Conservation (phyloP, 805 yeast species). For the Zygoascus tannicola region DNA sequence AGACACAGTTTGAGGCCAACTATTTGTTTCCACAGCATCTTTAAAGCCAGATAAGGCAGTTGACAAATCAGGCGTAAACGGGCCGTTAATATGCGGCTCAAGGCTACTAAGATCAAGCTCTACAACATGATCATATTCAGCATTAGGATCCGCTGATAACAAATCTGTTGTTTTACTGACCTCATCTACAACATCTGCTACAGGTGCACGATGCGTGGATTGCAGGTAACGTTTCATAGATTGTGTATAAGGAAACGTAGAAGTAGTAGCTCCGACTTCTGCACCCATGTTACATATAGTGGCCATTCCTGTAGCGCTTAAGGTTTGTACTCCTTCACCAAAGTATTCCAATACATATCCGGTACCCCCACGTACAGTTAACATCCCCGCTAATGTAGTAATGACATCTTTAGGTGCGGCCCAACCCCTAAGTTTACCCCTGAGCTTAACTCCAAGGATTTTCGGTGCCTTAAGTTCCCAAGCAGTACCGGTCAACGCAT, state of each 20-base stretch:
- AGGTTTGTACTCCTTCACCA: constrained; percentile 83
- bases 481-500: constrained; percentile 91
- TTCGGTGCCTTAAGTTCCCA: constrained; percentile 99
- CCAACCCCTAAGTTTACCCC: constrained; percentile 89
- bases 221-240: constrained; percentile 69
- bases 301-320: constrained; percentile 98
- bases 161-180: constrained; percentile 46
- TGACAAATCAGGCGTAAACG: constrained; percentile 95
- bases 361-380: constrained; percentile 97
- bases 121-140: constrained; percentile 84
- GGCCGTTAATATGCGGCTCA: constrained; percentile 96
- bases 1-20: constrained; percentile 76
- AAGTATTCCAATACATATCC: constrained; percentile 94
- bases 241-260: constrained; percentile 88
- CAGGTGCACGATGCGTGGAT: constrained; percentile 75
- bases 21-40: constrained; percentile 52
- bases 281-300: constrained; percentile 99
- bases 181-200: constrained; percentile 70
- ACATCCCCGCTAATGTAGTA: constrained; percentile 79
- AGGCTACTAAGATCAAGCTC: constrained; percentile 79
- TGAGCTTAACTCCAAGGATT: constrained; percentile 84
- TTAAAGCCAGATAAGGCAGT: constrained; percentile 84
- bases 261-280: constrained; percentile 98
- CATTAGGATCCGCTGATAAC: constrained; percentile 77
- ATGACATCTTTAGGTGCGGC: constrained; percentile 95